Evolutionary conservation across 345 rosid species (phyloP), one percentile per base, ranked within the genome.

Genomic region (Pistacia atlantica): DNA sequence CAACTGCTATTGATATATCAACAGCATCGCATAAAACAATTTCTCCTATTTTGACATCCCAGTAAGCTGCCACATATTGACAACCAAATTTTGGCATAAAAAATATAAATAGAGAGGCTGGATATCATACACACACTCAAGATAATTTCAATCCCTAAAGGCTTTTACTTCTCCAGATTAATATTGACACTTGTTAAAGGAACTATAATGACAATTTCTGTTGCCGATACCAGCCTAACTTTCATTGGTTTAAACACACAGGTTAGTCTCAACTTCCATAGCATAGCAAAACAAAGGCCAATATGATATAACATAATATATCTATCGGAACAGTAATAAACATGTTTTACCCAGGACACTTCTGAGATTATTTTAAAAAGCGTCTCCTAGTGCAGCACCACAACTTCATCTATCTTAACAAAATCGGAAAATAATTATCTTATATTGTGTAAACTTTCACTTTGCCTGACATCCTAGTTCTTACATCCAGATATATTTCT

Each of bases 1-100:
- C 99, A 77, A 95, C 99, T 37, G 99, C 98, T 85, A 95, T 87
- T 68, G 99, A 93, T 85, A 95, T 85, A 85, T 93, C 99, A 77
- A 93, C 90, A 62, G 90, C 81, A 65, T 95, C 85, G 52, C 91
- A 90, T 71, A 83, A 75, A 83, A 90, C 83, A 55, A 90, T 72
- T 78, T 92, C 97, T 76, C 87, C 95, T 80, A 89, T 93, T 75
- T 88, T 90, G 78, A 73, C 83, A 82, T 90, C 82, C 99, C 98
- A 95, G 82, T 86, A 93, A 74, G 91, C 98, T 95, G 91, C 84
- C 81, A 83, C 22, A 48, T 58, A 81, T 75, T 71, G 66, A 72
- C 64, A 65, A 66, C 31, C 54, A 45, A 77, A 74, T 69, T 58
- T 75, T 80, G 70, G 79, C 60, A 78, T 78, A 45, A 68, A 46